These are phyloP conservation scores for Cyberlindnera maclurae DNA, from an alignment of 805 yeast species.

Conservation along the genomic window DNA sequence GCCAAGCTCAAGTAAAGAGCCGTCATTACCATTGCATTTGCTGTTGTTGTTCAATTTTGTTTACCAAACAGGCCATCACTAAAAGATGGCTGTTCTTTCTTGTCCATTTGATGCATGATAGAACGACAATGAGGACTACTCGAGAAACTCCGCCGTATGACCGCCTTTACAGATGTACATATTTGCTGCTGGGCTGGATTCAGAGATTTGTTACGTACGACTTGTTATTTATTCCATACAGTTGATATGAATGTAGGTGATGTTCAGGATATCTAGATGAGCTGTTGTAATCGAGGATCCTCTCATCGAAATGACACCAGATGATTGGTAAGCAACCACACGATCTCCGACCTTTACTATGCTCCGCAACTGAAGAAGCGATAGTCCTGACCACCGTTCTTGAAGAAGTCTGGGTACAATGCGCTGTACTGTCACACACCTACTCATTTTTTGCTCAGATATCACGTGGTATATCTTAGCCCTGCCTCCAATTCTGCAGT, in stretches of 20 bases:
- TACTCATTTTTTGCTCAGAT: not conserved
- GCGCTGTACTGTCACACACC: not conserved
- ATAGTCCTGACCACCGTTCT: no score
- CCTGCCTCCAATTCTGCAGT: not conserved
- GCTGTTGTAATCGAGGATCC: no score
- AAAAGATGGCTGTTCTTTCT: not conserved
- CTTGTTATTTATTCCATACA: conserved; percentile 1
- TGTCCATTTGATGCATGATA: not conserved
- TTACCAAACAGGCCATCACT: not conserved
- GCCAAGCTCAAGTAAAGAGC: conserved; percentile 62
- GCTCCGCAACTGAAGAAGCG: no score
- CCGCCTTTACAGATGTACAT: not conserved
- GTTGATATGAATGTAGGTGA: not conserved
- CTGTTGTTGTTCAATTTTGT: conserved; percentile 1
- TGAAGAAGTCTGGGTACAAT: no score
- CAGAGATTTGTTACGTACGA: not conserved
- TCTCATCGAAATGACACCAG: no score
- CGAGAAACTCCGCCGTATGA: no score
- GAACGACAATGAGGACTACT: not conserved
- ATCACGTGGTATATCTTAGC: not conserved
- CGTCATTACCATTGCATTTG: not conserved
- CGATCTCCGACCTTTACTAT: no score
- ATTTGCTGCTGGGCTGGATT: not conserved
- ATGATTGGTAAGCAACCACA: no score
- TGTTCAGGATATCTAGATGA: no score